These are phyloP conservation scores for Colletotrichum graminicola DNA, from an alignment of 2,329 filamentous ascomycete genomes.

Conservation along the genomic window DNA sequence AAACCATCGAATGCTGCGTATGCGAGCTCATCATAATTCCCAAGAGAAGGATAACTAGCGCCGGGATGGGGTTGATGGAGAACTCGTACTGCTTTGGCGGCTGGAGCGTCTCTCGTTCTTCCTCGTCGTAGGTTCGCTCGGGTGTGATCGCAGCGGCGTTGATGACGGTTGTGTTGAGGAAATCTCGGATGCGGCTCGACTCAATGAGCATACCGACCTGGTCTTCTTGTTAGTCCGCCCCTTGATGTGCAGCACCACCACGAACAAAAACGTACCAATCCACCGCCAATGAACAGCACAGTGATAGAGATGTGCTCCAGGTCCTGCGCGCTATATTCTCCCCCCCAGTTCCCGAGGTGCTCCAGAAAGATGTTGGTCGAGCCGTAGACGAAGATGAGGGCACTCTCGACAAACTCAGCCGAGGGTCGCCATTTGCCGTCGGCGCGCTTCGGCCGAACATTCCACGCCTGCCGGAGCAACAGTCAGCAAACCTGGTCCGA, in stretches of 20 bases:
- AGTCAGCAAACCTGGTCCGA: constrained; percentile 33
- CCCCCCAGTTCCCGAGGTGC: constrained; percentile 81
- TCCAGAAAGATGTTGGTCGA: constrained; percentile 92
- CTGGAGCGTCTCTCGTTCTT: constrained; percentile 59
- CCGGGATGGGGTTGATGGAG: constrained; percentile 90
- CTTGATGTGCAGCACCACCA: background rate
- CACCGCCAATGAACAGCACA: constrained; percentile 92
- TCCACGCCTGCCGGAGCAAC: constrained; percentile 77
- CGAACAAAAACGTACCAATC: constrained; percentile 70
- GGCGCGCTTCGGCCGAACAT: constrained; percentile 73
- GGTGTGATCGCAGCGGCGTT: constrained; percentile 51
- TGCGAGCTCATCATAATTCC: constrained; percentile 97
- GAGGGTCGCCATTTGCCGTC: constrained; percentile 78
- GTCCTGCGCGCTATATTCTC: constrained; percentile 81
- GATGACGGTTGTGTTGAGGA: constrained; percentile 69
- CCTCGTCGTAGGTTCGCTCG: constrained; percentile 53
- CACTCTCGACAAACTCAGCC: constrained; percentile 90
- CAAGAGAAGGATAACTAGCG: constrained; percentile 85
- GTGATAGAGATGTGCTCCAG: constrained; percentile 94
- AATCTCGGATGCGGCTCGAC: constrained; percentile 74
- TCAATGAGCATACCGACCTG: constrained; percentile 88
- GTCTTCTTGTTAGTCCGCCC: constrained; percentile 44
- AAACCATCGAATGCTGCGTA: constrained; percentile 84
- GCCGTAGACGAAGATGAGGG: constrained; percentile 91
- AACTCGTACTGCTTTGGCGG: constrained; percentile 77